Percentiles rank a stretch among this genome's conserved stretches.
phyloP scores from a whole-genome alignment of 208 protist genomes.

The Zelonia costaricensis region DNA sequence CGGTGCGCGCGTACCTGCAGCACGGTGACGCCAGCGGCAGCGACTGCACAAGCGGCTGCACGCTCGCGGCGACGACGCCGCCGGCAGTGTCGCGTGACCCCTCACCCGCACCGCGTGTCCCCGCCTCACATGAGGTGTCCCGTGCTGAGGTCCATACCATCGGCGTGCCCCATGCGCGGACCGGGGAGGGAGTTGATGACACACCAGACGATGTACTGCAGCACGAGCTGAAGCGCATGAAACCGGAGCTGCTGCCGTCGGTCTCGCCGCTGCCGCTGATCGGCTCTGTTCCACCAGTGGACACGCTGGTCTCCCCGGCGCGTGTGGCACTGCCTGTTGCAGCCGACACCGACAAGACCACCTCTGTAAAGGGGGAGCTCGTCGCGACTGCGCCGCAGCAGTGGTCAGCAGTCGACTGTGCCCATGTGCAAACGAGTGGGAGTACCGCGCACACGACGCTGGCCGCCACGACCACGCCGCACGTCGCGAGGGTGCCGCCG shows the following conservation, averaged over 20 bases:
- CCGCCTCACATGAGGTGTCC: background rate
- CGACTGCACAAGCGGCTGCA: background rate
- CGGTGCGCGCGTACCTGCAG: slow-evolving; percentile 18
- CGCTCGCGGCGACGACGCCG: background rate
- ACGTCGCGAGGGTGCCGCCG: background rate
- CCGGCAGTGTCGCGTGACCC: background rate
- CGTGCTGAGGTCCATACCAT: background rate
- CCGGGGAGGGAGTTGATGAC: background rate
- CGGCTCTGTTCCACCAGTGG: slow-evolving; percentile 11
- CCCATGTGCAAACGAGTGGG: background rate
- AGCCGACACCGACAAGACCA: background rate
- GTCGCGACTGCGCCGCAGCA: background rate
- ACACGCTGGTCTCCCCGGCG: slow-evolving; percentile 7
- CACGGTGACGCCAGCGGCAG: slow-evolving; percentile 2
- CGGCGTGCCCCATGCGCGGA: no score
- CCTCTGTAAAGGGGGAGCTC: background rate
- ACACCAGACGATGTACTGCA: background rate
- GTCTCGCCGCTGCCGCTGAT: background rate
- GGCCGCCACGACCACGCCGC: slow-evolving; percentile 1
- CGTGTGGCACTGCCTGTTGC: background rate
- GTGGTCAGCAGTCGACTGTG: no score
- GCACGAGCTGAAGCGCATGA: slow-evolving; percentile 10
- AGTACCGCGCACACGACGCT: background rate
- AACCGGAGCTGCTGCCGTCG: slow-evolving; percentile 3
- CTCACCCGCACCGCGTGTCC: background rate